Evolutionary conservation across 306 rosid species (phyloP).

Genomic region (Acmispon strigosus): DNA sequence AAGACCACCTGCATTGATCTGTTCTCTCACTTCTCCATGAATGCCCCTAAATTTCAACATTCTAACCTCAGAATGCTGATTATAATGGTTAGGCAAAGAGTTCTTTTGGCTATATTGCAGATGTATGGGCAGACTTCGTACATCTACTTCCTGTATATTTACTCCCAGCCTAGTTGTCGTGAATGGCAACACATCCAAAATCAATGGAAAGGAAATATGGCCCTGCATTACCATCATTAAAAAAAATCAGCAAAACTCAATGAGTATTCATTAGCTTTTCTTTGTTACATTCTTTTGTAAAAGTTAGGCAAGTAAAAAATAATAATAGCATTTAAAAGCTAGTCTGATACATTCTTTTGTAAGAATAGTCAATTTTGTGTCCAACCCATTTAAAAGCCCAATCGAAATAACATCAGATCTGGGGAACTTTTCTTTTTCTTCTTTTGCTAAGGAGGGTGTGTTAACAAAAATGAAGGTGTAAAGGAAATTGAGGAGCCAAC

Average conservation of each 20-base stretch:
- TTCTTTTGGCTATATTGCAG: constrained; percentile 21
- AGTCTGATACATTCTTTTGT: neutral
- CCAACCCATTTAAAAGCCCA: neutral
- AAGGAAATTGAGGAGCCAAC: constrained; percentile 5
- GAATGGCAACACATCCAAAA: constrained; percentile 62
- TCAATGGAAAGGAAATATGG: constrained; percentile 68
- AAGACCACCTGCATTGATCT: constrained; percentile 15
- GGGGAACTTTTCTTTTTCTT: neutral
- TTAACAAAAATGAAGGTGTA: constrained; percentile 4
- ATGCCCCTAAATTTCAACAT: constrained; percentile 23
- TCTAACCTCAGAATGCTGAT: constrained; percentile 28
- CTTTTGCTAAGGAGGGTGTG: neutral
- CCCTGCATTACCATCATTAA: constrained; percentile 53
- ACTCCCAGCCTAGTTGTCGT: constrained; percentile 55
- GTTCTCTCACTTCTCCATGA: constrained; percentile 21
- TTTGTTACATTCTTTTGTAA: neutral
- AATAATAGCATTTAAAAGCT: too few relatives aligned
- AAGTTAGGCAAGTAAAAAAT: neutral
- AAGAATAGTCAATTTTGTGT: constrained; percentile 12
- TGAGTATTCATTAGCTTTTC: neutral
- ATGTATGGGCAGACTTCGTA: constrained; percentile 24
- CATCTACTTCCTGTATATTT: constrained; percentile 30
- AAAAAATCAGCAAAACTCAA: neutral
- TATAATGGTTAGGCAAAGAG: constrained; percentile 22
- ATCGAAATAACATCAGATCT: neutral